Evolutionary conservation across 2,329 filamentous ascomycete species (phyloP).

Genomic region (Lasiodiplodia sp.): DNA sequence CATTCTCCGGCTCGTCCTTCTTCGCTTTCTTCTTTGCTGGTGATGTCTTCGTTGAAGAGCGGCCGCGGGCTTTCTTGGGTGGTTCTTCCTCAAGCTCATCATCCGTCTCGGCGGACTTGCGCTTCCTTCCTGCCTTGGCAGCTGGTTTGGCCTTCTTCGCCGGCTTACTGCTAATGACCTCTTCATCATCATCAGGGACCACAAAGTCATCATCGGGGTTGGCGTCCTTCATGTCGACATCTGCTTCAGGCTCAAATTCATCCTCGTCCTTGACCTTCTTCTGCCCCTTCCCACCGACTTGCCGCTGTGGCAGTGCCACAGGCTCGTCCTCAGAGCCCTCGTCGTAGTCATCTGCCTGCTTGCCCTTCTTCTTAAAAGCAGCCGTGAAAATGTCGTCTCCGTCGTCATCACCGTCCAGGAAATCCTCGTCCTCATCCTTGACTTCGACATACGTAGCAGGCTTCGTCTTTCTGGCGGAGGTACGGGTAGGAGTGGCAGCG

Average conservation of each 20-base stretch:
- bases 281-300: conserved; percentile 50
- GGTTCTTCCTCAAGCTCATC: conserved; percentile 62
- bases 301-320: conserved; percentile 43
- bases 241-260: conserved; percentile 51
- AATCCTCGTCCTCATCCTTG: conserved; percentile 69
- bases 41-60: conserved; percentile 52
- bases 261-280: conserved; percentile 51
- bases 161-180: conserved; percentile 48
- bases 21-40: conserved; percentile 64
- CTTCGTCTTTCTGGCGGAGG: conserved; percentile 52
- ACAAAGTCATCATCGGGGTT: conserved; percentile 55
- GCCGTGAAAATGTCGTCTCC: conserved; percentile 87
- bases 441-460: conserved; percentile 52
- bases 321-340: conserved; percentile 42
- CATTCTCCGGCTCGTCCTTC: conserved; percentile 72
- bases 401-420: conserved; percentile 57
- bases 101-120: conserved; percentile 63
- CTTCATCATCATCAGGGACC: conserved; percentile 53
- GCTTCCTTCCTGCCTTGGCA: conserved; percentile 54
- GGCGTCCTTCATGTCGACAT: conserved; percentile 62
- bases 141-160: conserved; percentile 45
- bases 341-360: conserved; percentile 74
- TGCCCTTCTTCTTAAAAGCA: conserved; percentile 67
- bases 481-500: conserved; percentile 43
- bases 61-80: conserved; percentile 43